phyloP scores from a whole-genome alignment of 164 flowering plant species.

The Sedum album region DNA sequence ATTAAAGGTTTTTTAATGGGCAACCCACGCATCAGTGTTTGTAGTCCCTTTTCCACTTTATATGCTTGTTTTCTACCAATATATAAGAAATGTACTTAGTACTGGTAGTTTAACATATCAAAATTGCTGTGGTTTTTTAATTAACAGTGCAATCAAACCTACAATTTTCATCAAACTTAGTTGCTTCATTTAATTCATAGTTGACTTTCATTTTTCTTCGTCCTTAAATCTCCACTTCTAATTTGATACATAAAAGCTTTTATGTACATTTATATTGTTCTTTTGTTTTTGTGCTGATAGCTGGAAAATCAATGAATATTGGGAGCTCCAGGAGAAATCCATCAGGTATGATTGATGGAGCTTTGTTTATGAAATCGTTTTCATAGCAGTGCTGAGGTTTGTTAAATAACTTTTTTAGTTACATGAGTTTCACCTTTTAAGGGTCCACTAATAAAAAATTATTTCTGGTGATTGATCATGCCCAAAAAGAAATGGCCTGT shows the following conservation, averaged over 20 bases:
- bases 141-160: background rate
- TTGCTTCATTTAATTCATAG: background rate
- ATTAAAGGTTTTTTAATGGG: too few species aligned
- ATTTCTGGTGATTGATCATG: constrained; percentile 2
- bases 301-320: background rate
- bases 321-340: background rate
- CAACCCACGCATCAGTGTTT: background rate
- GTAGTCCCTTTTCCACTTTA: background rate
- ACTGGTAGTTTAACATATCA: background rate
- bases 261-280: background rate
- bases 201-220: background rate
- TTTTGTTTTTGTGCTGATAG: background rate
- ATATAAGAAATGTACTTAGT: too few species aligned
- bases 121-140: background rate
- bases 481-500: background rate
- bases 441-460: background rate
- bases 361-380: background rate
- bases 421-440: background rate
- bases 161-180: background rate
- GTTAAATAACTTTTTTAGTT: background rate
- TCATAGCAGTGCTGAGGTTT: background rate
- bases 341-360: background rate
- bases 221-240: background rate
- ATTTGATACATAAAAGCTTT: background rate
- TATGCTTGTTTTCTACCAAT: background rate